Evolutionary conservation across 2,329 filamentous ascomycete species (phyloP).

Genomic region (Chaetomium olivaceum): DNA sequence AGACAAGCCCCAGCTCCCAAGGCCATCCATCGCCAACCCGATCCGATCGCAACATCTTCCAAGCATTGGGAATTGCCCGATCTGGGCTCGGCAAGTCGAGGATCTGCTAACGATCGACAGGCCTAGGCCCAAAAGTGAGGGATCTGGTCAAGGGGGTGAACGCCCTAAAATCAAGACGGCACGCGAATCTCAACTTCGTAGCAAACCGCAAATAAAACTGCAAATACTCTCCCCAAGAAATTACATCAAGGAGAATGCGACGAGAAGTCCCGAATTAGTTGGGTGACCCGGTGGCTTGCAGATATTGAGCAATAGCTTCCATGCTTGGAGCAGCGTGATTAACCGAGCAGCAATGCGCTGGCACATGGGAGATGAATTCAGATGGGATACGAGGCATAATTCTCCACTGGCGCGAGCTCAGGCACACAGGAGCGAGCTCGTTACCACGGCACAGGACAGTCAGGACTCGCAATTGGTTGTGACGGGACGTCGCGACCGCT

Average conservation of each 20-base stretch:
- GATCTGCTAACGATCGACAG: slow-evolving; percentile 6
- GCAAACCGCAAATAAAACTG: neutral
- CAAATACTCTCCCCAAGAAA: neutral
- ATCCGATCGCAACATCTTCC: neutral
- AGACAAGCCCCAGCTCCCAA: neutral
- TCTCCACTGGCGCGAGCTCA: neutral
- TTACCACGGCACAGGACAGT: neutral
- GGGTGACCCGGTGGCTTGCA: neutral
- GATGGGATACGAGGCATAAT: neutral
- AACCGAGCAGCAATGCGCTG: neutral
- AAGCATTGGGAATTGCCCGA: neutral
- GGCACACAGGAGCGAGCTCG: neutral
- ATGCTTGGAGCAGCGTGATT: neutral
- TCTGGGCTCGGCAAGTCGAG: neutral
- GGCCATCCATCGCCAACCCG: neutral
- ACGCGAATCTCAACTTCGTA: neutral
- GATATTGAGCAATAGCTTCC: neutral
- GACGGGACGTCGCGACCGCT: neutral
- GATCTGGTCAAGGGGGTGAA: neutral
- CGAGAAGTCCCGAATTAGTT: neutral
- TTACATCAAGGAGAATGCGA: neutral
- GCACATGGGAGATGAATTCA: neutral
- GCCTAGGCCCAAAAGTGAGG: neutral
- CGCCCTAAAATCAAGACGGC: neutral
- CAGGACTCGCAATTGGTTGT: neutral